phyloP scores from a whole-genome alignment of 2,329 filamentous ascomycete species.

The Parascedosporium putredinis region DNA sequence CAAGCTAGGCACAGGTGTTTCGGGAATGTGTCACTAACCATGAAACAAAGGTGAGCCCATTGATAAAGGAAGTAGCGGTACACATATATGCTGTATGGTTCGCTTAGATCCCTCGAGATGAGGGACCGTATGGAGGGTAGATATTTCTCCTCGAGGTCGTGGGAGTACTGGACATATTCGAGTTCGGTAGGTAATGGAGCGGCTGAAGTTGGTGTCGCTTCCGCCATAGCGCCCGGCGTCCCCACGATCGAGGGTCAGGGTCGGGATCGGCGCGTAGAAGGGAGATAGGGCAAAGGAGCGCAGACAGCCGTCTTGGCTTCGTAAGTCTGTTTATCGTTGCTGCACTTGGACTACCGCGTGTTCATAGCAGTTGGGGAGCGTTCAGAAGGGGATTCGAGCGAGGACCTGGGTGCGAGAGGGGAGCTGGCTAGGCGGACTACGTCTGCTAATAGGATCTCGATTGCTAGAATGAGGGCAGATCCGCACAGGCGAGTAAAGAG shows the following conservation, averaged over 20 bases:
- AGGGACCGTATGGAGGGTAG: constrained; percentile 81
- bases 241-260: neutral
- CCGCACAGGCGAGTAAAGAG: too few relatives aligned
- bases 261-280: neutral
- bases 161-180: constrained; percentile 52
- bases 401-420: too few relatives aligned
- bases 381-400: too few relatives aligned
- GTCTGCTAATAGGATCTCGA: too few relatives aligned
- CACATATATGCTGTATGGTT: constrained; percentile 98
- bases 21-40: constrained; percentile 45
- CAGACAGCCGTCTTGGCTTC: too few relatives aligned
- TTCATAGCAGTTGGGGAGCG: too few relatives aligned
- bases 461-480: too few relatives aligned
- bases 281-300: too few relatives aligned
- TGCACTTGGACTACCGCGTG: too few relatives aligned
- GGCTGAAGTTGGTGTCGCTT: neutral
- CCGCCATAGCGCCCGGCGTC: neutral
- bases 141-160: constrained; percentile 50
- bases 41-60: constrained; percentile 95
- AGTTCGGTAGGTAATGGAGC: constrained; percentile 26
- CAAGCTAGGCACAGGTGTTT: constrained; percentile 5
- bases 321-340: too few relatives aligned
- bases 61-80: constrained; percentile 97
- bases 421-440: too few relatives aligned
- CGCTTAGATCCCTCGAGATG: constrained; percentile 92